Percentiles rank a stretch among this genome's conserved stretches.
Evolutionary conservation across 73 alveolate genomes (phyloP).

Genomic region (Tetrahymena malaccensis): DNA sequence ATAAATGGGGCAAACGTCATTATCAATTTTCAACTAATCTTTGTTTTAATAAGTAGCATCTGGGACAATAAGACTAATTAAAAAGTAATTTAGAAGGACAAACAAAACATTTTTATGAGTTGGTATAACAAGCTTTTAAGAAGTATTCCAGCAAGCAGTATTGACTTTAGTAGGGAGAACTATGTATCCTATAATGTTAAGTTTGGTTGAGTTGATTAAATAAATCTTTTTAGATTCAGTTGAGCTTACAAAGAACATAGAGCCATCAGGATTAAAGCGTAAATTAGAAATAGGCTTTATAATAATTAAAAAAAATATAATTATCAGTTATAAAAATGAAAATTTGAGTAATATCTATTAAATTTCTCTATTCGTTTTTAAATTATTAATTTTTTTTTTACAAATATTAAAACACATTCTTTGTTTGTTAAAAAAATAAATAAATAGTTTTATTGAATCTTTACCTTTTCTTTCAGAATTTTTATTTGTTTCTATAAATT

Average conservation of each 20-base stretch:
- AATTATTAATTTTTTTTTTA: no score
- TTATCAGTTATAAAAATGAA: neutral
- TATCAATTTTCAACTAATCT: neutral
- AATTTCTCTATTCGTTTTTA: no score
- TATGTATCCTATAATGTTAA: neutral
- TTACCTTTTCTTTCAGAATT: neutral
- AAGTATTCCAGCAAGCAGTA: neutral
- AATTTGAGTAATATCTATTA: no score
- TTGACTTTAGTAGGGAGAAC: neutral
- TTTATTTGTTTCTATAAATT: neutral
- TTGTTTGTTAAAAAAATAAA: no score
- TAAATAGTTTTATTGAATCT: neutral
- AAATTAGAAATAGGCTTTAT: neutral
- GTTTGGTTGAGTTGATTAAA: neutral
- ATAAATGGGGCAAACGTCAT: neutral
- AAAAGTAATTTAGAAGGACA: neutral
- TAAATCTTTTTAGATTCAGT: neutral
- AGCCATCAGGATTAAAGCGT: neutral
- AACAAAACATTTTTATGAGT: neutral
- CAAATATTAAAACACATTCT: no score
- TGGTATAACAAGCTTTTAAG: neutral
- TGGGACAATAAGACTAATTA: neutral
- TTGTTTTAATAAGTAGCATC: neutral
- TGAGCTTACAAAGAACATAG: neutral
- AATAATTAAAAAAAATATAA: neutral